Conservation (phyloP, 2,329 filamentous ascomycete species). For the Fusarium buharicum region DNA sequence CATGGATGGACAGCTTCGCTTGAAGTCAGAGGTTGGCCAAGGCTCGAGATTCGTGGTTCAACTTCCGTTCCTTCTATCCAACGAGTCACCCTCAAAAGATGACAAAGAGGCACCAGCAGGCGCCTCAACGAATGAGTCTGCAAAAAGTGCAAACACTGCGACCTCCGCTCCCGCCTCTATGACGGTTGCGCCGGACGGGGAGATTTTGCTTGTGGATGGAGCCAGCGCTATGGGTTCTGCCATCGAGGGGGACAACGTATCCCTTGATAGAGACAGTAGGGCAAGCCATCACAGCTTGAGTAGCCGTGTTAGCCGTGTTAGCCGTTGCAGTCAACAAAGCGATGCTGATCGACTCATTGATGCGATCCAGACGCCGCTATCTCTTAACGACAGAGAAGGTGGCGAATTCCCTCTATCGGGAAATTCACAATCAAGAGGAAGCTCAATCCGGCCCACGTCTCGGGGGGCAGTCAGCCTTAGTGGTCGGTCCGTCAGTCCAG, state of each 20-base stretch:
- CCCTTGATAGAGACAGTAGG: conserved; percentile 32
- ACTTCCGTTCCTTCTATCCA: conserved; percentile 75
- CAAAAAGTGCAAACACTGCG: conserved; percentile 24
- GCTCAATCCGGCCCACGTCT: conserved; percentile 19
- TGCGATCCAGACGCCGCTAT: conserved; percentile 72
- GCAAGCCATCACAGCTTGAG: conserved; percentile 50
- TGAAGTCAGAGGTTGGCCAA: conserved; percentile 85
- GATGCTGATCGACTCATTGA: conserved; percentile 78
- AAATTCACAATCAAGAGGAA: conserved; percentile 25
- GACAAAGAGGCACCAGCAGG: conserved; percentile 5
- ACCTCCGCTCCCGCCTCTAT: conserved; percentile 41
- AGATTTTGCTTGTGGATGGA: conserved; percentile 71
- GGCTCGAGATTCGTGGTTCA: conserved; percentile 86
- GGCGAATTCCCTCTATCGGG: conserved; percentile 46
- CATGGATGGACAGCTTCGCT: conserved; percentile 86
- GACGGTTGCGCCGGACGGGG: conserved; percentile 55
- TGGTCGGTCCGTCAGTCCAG: conserved; percentile 30
- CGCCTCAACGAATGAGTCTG: conserved; percentile 13
- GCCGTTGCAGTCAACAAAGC: conserved; percentile 62
- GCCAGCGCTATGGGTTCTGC: conserved; percentile 43
- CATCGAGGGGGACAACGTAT: conserved; percentile 20
- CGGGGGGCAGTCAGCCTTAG: conserved; percentile 5
- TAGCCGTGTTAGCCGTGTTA: conserved; percentile 56
- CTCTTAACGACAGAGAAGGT: conserved; percentile 51
- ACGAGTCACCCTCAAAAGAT: conserved; percentile 47